Evolutionary conservation across 1,284 basidiomycete genomes (phyloP), one percentile per base, ranked within the genome.

Genomic region (Puccinia novopanici): DNA sequence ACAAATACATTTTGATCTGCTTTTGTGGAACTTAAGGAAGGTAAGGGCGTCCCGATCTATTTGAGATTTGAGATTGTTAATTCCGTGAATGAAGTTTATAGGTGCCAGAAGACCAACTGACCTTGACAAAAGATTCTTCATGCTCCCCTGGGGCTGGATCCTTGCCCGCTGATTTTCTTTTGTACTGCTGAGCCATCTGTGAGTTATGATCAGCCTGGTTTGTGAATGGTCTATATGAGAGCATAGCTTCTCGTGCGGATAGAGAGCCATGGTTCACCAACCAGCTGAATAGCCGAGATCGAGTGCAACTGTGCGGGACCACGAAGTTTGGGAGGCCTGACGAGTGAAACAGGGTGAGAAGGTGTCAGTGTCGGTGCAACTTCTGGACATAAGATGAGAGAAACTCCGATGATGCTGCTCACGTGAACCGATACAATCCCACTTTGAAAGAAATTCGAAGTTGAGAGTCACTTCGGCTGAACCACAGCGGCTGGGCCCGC

Each of bases 1-100:
- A 97, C 92, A 86, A 93, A 97, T 85, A 98, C 96, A 82, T 93
- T 92, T 17, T 89, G 91, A 85, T 98, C 96, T 85, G 91, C 93
- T 83, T 87, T 88, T 52, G 90, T 91, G 83, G 93, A 94, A 83
- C 92, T 92, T 24, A 98, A 89, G 0, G 93, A 91, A 0, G 95
- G 95, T 0, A 97, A 87, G 9, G 94, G 94, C 30, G 94, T 98
- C 9, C 94, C 96, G 85, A 94, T 93, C 93, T 93, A 19, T 83
- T 68, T 12, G 75, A 48, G 30, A 81, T 17, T 15, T 30, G 13
- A n/a, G 40, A 63, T 72, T 15, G 72, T 67, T 48, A 52, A 71
- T 77, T 55, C 54, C 34, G 48, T 55, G 61, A 57, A 55, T 37
- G 42, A 27, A 27, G 34, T 42, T 27, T 34, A 1, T 45, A n/a